Conservation (phyloP, 345 rosid species). For the Aquilaria sinensis region DNA sequence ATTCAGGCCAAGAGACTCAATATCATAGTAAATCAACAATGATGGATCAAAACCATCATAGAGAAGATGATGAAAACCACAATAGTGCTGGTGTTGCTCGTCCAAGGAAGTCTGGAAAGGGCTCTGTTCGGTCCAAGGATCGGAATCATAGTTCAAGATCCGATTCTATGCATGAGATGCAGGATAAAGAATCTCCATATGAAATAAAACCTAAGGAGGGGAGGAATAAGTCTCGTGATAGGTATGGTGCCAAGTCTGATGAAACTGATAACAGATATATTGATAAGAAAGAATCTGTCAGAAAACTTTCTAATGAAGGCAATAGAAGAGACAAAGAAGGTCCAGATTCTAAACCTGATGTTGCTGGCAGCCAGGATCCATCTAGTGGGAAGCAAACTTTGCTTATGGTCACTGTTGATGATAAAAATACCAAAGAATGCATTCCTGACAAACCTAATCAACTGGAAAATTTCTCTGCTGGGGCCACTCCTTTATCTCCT, state of each 20-base stretch:
- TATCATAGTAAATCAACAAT: conserved; percentile 20
- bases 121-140: conserved; percentile 63
- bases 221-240: conserved; percentile 38
- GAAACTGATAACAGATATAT: conserved; percentile 35
- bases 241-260: conserved; percentile 22
- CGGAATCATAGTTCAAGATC: conserved; percentile 41
- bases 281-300: conserved; percentile 41
- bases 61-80: conserved; percentile 39
- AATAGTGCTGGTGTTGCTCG: conserved; percentile 35
- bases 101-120: conserved; percentile 55
- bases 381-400: conserved; percentile 34
- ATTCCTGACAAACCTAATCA: conserved; percentile 28
- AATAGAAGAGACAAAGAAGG: conserved; percentile 35
- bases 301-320: conserved; percentile 30
- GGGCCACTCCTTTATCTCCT: conserved; percentile 32
- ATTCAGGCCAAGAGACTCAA: conserved; percentile 27
- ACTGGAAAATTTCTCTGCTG: conserved; percentile 32
- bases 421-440: conserved; percentile 24
- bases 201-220: conserved; percentile 37
- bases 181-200: conserved; percentile 25
- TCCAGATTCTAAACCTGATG: conserved; percentile 39
- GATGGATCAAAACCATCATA: conserved; percentile 26
- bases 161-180: conserved; percentile 29
- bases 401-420: conserved; percentile 27
- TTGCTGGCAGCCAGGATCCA: conserved; percentile 27